Base-by-base conservation (phyloP, 2,329 filamentous ascomycete genomes). In the Daldinia sp. region DNA sequence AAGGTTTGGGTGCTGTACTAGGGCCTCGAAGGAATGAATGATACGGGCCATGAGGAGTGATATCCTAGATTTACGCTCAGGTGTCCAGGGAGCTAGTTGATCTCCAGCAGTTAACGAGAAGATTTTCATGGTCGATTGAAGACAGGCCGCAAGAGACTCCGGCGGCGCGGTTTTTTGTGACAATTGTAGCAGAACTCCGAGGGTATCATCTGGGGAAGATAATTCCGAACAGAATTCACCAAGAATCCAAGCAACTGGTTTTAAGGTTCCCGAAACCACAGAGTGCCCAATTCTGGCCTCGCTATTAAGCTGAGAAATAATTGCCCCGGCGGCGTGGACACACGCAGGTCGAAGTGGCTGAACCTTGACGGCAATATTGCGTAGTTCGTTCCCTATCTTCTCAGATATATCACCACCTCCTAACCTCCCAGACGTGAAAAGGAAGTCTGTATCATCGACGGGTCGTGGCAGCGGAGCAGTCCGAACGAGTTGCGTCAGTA, bases 341-440 rank as follows among this genome's bases (percentile, higher is more conserved):
- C 92, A 91, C 70, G 94, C 88, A 30, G 85, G 80, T 53, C 95
- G 87, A 72, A 98, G 88, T 37, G 89, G 93, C 74, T 89, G 90
- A 21, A 99, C 95, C 70, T 97, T 92, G 52, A 98, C 93, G 1
- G 94, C 91, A 52, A 99, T 87, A 71, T 94, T 98, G 51, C 93
- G 89, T 27, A 99, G 78, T 77, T 99, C 94, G 34, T 87, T 85
- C 15, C 94, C 95, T 70, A 98, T 93, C 55, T 80, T 85, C 69
- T 89, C 86, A 0, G 90, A 89, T 7, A 92, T 81, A 55, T 84
- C 83, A 17, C 78, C 74, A 1, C 77, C 75, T 3, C 68, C 72
- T 2, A 72, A 63, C 41, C 68, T 76, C 30, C 70, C 70, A 21
- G 71, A 70, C 10, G 71, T 70, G 11, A 72, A 66, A 8, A 74